Evolutionary conservation across 768 basidiomycete genomes (phyloP), one percentile per base, ranked within the genome.

Genomic region (Megacollybia marginata): DNA sequence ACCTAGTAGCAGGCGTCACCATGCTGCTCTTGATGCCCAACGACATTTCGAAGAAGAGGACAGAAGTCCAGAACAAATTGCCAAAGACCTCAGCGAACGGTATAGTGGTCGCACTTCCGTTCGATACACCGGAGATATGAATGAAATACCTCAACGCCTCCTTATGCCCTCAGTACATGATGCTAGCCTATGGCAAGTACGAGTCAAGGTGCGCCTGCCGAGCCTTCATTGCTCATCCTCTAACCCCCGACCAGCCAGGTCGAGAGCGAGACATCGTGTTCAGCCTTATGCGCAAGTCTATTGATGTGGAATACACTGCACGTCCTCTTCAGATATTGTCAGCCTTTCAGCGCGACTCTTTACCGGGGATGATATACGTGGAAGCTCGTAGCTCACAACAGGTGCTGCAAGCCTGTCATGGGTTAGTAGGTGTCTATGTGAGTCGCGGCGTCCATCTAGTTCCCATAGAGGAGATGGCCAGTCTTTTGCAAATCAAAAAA

Each of bases 101-200:
- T 90, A 95, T 66, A 73, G 74, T 36, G 70, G 73, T 40, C 79
- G 84, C 44, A 72, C 78, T 19, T 78, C 82, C 2, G 77, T 80
- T 47, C 82, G 84, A 40, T 95, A 92, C 59, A 83, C 88, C 16
- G 92, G 92, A 28, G 92, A 95, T 63, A 85, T 90, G 80, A 95
- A 91, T 55, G 86, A 90, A 55, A 82, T 96, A 20, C 94, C 96
- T 1, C 93, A 97, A 60, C 76, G 92, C 13, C 66, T 97, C 48
- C 75, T 98, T 16, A 97, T 99, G 93, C 96, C 96, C 16, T 91
- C 88, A 3, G 92, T 96, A 1, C 87, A 95, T 48, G 96, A 99
- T 63, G 88, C 95, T 10, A 93, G 82, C 63, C 69, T 99, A 52
- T 99, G 94, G 93, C 92, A 93, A 70, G 82, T 98, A 49, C 77